Conservation (phyloP, 1,139 yeast genomes). For the Yamadazyma blattariae region DNA sequence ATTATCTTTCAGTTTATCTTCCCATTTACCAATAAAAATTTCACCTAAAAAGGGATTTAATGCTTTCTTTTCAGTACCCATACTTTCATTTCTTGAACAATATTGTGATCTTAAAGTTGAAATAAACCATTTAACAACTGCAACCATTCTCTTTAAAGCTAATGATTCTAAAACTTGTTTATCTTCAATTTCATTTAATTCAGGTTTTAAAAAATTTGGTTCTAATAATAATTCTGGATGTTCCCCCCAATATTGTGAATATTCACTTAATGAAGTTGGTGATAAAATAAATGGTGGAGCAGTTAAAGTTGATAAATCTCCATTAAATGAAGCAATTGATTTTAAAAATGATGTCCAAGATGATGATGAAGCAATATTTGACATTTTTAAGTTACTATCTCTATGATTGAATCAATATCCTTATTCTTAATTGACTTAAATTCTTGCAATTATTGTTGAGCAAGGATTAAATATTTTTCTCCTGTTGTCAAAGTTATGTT, state of each 20-base stretch:
- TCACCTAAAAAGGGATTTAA: constrained; percentile 94
- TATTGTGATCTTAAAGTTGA: constrained; percentile 91
- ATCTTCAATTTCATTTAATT: constrained; percentile 23
- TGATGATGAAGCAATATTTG: constrained; percentile 32
- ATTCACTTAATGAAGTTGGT: constrained; percentile 84
- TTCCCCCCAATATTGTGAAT: constrained; percentile 92
- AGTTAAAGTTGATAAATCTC: constrained; percentile 88
- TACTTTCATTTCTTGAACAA: constrained; percentile 84
- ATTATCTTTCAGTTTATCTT: constrained; percentile 39
- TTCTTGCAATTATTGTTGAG: neutral
- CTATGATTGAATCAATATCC: too few relatives aligned
- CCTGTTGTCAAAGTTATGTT: constrained; percentile 1
- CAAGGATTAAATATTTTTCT: too few relatives aligned
- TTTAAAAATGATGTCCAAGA: constrained; percentile 87
- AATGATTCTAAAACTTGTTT: constrained; percentile 47
- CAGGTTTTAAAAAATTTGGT: constrained; percentile 51
- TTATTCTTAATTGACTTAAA: neutral
- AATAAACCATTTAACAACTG: constrained; percentile 87
- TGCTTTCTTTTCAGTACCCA: constrained; percentile 95
- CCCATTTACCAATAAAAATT: constrained; percentile 86
- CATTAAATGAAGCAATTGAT: constrained; percentile 90
- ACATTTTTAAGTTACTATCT: too few relatives aligned
- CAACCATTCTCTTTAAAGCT: constrained; percentile 62
- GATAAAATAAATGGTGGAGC: constrained; percentile 98
- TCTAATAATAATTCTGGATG: constrained; percentile 80